Base-by-base conservation (phyloP, 257 asterid species). In the Prunella vulgaris region DNA sequence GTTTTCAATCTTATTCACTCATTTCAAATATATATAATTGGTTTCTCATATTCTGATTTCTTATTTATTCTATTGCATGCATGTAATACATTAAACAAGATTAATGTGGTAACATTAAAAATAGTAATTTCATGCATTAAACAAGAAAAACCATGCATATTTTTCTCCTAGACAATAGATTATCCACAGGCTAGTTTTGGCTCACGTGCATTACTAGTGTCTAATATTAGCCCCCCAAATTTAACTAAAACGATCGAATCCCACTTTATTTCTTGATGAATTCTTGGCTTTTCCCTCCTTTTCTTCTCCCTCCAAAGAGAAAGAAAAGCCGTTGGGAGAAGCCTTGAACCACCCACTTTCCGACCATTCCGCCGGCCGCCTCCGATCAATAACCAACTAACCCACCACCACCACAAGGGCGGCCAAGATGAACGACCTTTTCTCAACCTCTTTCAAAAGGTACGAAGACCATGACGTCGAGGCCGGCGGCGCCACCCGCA, bases 351-450 rank as follows among this genome's bases (percentile, higher is more conserved):
- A 1, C 74, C 57, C 27, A 2, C 46, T 13, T 67, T 66, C 57
- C 71, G 51, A 58, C 13, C 68, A n/a, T 22, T 60, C 66, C 57
- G 70, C 72, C 71, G 69, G 51, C 2, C 35, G 2, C 14, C 17
- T 8, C 24, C 17, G 0, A 54, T 27, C 67, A 32, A 42, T 10
- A 32, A 22, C 14, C 27, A 21, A 54, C 3, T 8, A 35, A 35
- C 12, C 3, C 51, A 68, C 28, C 64, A 1, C 28, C 28, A 56
- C 56, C 68, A 65, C 14, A 24, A 40, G 32, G 68, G 64, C 73
- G 56, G 69, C n/a, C 57, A 82, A 82, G 66, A 85, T 85, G 90
- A 85, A 85, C 15, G 90, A 85, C 48, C 86, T 85, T 10, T 80
- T 85, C 82, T 85, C 90, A 12, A 77, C 60, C 10, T 85, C 90